phyloP scores from a whole-genome alignment of 192 early-diverging fungal species.

The Podila epicladia region DNA sequence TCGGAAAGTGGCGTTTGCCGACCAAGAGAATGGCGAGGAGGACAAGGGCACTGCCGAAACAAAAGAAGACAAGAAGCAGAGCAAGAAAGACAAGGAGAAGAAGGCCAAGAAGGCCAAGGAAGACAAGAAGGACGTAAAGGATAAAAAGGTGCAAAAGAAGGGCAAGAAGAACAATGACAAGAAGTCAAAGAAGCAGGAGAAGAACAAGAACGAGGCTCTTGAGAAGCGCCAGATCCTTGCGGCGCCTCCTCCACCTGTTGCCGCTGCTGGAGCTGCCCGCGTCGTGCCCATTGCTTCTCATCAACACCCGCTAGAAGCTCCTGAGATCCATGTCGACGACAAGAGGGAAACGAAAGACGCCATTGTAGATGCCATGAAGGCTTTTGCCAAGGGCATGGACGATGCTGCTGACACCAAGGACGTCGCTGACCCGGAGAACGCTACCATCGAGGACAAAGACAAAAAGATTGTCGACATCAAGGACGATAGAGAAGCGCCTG shows the following conservation, averaged over 20 bases:
- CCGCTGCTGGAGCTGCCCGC: neutral
- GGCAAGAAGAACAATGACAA: neutral
- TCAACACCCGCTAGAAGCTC: neutral
- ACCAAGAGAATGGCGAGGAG: neutral
- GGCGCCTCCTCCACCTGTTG: neutral
- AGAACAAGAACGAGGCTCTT: neutral
- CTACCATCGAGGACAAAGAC: neutral
- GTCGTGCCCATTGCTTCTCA: neutral
- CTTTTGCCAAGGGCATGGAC: neutral
- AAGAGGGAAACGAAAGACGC: neutral
- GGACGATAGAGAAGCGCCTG: too few relatives aligned
- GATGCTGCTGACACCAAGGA: neutral
- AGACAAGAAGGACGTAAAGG: neutral
- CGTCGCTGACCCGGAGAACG: too few relatives aligned
- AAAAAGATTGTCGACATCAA: neutral
- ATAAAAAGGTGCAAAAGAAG: neutral
- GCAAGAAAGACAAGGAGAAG: neutral
- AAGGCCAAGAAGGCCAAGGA: neutral
- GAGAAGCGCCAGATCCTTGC: neutral
- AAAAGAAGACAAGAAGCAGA: neutral
- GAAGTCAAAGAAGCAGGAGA: neutral
- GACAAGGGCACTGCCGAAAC: neutral
- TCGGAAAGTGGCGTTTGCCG: neutral
- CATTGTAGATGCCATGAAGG: too few relatives aligned
- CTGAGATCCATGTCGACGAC: neutral